Base-by-base conservation (phyloP, 768 basidiomycete species). In the Multifurca ochricompacta region DNA sequence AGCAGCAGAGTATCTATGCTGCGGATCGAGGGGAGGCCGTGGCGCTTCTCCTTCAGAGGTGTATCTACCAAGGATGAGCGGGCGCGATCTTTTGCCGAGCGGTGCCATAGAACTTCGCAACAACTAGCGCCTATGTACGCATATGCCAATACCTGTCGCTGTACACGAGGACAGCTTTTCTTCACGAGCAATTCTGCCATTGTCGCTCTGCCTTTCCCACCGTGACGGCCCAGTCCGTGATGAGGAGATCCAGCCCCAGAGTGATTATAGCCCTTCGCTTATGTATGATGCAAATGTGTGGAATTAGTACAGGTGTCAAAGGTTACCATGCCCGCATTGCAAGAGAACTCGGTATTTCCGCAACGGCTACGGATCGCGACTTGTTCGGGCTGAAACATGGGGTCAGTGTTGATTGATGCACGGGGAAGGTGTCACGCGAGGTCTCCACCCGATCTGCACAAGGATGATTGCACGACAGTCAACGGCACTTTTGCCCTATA, bases 351-450 rank as follows among this genome's bases (percentile, higher is more conserved):
- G 18, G 18, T 14, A 36, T 35, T 49, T 23, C 27, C 31, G 11
- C n/a, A 27, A 49, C 39, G 56, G 56, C 56, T 57, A 36, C 50
- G 40, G 56, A 57, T 57, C 56, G 56, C 56, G 56, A 35, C 39
- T 35, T 42, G 39, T 57, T 47, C 56, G 56, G 56, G 56, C 27
- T 52, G 50, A 35, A 41, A 40, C 41, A 34, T 39, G 44, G 32
- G 37, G 34, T 42, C 31, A 31, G 30, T 45, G 18, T 39, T 46
- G 44, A 42, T 37, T 52, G 44, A 52, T 46, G 28, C 43, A 31
- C 50, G 51, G 56, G 53, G 47, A 36, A 56, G 32, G 32, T 41
- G 55, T 56, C 55, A 52, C 32, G 21, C 18, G 32, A 44, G 23
- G n/a, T 37, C 35, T 21, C 35, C 25, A 45, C 54, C 43, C 43